These are phyloP conservation scores for Aspergillus sp. DNA, from an alignment of 2,329 filamentous ascomycete genomes.

Conservation along the genomic window DNA sequence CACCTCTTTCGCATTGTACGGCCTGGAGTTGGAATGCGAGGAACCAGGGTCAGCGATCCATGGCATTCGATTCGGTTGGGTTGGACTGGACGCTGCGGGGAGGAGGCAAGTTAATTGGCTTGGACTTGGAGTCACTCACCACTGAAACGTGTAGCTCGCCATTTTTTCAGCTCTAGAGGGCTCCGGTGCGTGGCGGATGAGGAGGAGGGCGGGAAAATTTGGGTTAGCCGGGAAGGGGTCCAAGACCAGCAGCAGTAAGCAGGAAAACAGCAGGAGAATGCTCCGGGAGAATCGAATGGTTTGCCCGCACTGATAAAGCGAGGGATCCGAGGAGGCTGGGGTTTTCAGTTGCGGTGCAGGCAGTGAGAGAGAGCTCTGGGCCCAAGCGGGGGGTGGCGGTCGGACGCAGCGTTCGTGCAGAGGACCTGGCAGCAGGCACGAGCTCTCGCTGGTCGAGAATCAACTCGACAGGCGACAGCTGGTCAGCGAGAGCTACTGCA, in stretches of 20 bases:
- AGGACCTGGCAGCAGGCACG: slow-evolving; percentile 7
- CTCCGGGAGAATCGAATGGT: slow-evolving; percentile 2
- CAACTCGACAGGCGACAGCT: background rate
- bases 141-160: slow-evolving; percentile 39
- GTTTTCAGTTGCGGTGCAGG: background rate
- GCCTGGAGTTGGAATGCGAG: slow-evolving; percentile 57
- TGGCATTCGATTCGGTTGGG: background rate
- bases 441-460: background rate
- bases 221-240: background rate
- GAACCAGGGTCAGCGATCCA: slow-evolving; percentile 26
- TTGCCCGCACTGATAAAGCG: slow-evolving; percentile 4
- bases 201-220: background rate
- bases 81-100: background rate
- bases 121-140: slow-evolving; percentile 27
- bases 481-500: slow-evolving; percentile 3
- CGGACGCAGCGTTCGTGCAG: slow-evolving; percentile 5
- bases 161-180: slow-evolving; percentile 19
- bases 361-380: background rate
- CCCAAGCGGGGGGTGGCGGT: slow-evolving; percentile 18
- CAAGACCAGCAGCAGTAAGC: too few species aligned
- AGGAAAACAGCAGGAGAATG: too few species aligned
- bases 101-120: background rate
- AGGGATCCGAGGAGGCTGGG: slow-evolving; percentile 13
- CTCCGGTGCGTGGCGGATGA: background rate
- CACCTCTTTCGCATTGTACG: slow-evolving; percentile 79